Percentiles rank a stretch among this genome's conserved stretches.
Evolutionary conservation across 139 green algal genomes (phyloP).

Genomic region (Medakamo hakoo): DNA sequence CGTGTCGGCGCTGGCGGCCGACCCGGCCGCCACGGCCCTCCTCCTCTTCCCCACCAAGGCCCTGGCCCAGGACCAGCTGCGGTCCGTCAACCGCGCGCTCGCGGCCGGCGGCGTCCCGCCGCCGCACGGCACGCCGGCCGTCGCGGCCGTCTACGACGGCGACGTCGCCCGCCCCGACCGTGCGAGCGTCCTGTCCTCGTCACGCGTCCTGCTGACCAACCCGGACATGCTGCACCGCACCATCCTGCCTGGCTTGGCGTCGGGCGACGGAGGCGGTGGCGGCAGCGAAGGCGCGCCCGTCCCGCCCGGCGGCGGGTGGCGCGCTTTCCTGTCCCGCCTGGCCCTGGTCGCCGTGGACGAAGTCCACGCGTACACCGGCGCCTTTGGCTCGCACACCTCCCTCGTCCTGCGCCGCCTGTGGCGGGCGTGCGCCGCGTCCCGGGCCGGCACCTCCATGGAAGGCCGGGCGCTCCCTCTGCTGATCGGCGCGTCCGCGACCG

Average conservation of each 20-base stretch:
- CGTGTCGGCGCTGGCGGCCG: slow-evolving; percentile 29
- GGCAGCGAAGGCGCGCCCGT: neutral
- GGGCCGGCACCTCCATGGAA: slow-evolving; percentile 33
- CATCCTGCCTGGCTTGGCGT: neutral
- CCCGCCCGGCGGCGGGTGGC: neutral
- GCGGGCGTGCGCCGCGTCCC: slow-evolving; percentile 32
- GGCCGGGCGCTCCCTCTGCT: neutral
- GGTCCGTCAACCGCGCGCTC: neutral
- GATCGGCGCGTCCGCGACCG: slow-evolving; percentile 51
- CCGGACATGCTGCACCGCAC: slow-evolving; percentile 89
- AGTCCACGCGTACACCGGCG: slow-evolving; percentile 62
- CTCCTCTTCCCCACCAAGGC: slow-evolving; percentile 94
- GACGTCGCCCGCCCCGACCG: neutral
- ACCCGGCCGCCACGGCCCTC: slow-evolving; percentile 48
- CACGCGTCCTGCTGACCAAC: slow-evolving; percentile 78
- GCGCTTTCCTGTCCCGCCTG: slow-evolving; percentile 49
- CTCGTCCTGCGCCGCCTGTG: slow-evolving; percentile 73
- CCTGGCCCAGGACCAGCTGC: slow-evolving; percentile 13
- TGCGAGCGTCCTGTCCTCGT: slow-evolving; percentile 2
- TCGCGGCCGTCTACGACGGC: slow-evolving; percentile 18
- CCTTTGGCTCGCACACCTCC: slow-evolving; percentile 78
- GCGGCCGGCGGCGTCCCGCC: too few species aligned
- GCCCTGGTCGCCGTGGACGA: slow-evolving; percentile 79
- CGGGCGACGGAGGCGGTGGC: neutral
- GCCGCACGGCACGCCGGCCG: slow-evolving; percentile 13